Percentiles rank a stretch among this genome's conserved stretches.
These are phyloP conservation scores for Neofusicoccum cordaticola DNA, from an alignment of 2,329 filamentous ascomycete genomes.

Conservation along the genomic window DNA sequence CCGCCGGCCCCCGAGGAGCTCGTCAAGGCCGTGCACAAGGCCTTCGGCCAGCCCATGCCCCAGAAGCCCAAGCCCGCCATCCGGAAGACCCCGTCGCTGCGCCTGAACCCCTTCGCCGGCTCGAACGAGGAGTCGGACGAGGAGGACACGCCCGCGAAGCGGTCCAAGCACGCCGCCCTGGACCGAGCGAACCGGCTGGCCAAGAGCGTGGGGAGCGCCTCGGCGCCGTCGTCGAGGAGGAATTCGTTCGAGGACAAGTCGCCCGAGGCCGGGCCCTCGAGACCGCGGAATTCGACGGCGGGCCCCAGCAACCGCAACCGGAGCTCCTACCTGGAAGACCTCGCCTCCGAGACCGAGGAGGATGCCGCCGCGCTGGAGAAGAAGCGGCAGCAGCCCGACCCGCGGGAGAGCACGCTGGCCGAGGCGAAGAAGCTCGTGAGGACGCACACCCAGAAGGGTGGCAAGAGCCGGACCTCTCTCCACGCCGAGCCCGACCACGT, in stretches of 20 bases:
- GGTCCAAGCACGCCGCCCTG: slow-evolving; percentile 35
- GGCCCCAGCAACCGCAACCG: background rate
- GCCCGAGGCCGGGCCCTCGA: background rate
- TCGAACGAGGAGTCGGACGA: slow-evolving; percentile 31
- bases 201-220: slow-evolving; percentile 32
- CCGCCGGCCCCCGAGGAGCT: slow-evolving; percentile 27
- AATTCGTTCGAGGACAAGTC: slow-evolving; percentile 29
- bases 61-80: slow-evolving; percentile 39
- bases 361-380: slow-evolving; percentile 19
- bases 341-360: slow-evolving; percentile 18
- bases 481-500: background rate
- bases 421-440: slow-evolving; percentile 48
- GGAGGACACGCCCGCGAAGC: slow-evolving; percentile 31
- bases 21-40: slow-evolving; percentile 34
- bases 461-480: background rate
- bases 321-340: background rate
- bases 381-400: slow-evolving; percentile 1
- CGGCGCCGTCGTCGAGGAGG: slow-evolving; percentile 32
- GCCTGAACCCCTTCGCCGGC: slow-evolving; percentile 30
- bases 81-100: slow-evolving; percentile 29
- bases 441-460: slow-evolving; percentile 32
- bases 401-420: slow-evolving; percentile 28
- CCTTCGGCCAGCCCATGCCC: slow-evolving; percentile 32
- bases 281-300: background rate
- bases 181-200: slow-evolving; percentile 34